Evolutionary conservation across 176 grass and related monocot species (phyloP).

Genomic region (Cymbopogon citratus): DNA sequence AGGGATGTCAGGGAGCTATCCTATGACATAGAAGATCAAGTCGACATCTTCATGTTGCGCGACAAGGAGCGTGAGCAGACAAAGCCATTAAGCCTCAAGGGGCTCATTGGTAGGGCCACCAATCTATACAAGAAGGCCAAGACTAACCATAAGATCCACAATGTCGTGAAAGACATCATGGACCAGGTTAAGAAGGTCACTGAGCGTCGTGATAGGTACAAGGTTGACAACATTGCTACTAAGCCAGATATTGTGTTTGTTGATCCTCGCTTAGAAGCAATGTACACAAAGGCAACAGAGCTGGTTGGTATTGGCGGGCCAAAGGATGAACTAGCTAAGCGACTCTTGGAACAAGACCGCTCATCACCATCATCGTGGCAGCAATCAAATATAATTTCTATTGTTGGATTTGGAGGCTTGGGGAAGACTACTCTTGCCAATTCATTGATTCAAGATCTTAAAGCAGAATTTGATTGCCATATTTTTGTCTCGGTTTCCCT

Average conservation of each 20-base stretch:
- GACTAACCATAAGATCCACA: background rate
- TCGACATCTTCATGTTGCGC: background rate
- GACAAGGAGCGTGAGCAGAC: background rate
- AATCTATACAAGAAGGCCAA: background rate
- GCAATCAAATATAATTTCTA: background rate
- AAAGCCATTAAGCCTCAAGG: background rate
- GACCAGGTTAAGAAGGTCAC: background rate
- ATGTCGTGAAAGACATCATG: background rate
- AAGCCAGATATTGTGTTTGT: background rate
- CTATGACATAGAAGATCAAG: background rate
- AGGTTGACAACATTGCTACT: background rate
- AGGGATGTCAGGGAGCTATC: background rate
- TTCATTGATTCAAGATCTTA: background rate
- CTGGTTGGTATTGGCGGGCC: background rate
- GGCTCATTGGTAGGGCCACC: background rate
- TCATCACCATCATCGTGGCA: background rate
- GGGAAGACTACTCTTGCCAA: background rate
- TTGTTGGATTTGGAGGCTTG: background rate
- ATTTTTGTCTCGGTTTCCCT: background rate
- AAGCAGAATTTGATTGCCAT: background rate
- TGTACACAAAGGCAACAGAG: background rate
- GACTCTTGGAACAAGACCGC: background rate
- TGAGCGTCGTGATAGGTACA: background rate
- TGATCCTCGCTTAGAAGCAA: slow-evolving; percentile 1
- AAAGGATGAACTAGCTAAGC: background rate